A percentile compares a stretch with the other conserved stretches of the same genome.
Conservation (phyloP, 1,284 basidiomycete species). For the Flammula alnicola region DNA sequence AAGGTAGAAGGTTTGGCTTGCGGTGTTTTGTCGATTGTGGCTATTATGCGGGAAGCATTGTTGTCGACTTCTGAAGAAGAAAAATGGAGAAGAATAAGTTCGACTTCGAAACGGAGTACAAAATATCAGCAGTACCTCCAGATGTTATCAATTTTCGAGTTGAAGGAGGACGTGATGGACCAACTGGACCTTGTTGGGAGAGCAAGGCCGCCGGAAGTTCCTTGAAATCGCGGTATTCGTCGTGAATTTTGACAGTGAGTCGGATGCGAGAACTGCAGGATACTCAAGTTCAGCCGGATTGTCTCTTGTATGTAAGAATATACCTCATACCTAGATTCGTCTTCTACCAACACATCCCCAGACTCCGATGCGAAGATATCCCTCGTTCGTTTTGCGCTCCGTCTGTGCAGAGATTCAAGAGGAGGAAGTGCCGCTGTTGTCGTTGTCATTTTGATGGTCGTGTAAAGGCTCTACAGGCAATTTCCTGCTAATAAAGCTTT, state of each 20-base stretch:
- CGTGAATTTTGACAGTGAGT: slow-evolving; percentile 75
- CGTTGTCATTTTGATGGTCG: slow-evolving; percentile 28
- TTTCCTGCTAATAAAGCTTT: neutral
- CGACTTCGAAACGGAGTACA: slow-evolving; percentile 1
- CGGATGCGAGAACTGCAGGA: slow-evolving; percentile 62
- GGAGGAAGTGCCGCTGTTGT: slow-evolving; percentile 61
- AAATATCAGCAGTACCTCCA: slow-evolving; percentile 49
- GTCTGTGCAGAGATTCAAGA: slow-evolving; percentile 65
- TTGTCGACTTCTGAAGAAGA: slow-evolving; percentile 47
- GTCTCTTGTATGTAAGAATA: no score
- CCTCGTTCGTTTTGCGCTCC: slow-evolving; percentile 69
- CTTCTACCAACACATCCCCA: slow-evolving; percentile 64
- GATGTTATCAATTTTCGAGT: slow-evolving; percentile 72
- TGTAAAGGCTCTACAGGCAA: neutral
- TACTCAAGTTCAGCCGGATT: neutral
- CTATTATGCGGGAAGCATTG: slow-evolving; percentile 65
- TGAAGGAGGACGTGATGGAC: slow-evolving; percentile 69
- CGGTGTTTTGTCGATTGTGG: slow-evolving; percentile 72
- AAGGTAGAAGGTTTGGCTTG: slow-evolving; percentile 68
- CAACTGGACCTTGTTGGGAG: slow-evolving; percentile 81
- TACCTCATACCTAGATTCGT: slow-evolving; percentile 67
- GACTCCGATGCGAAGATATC: slow-evolving; percentile 69
- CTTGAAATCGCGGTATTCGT: slow-evolving; percentile 90
- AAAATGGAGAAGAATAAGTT: no score
- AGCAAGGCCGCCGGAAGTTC: slow-evolving; percentile 83